These are phyloP conservation scores for Claviceps pazoutovae DNA, from an alignment of 2,329 filamentous ascomycete genomes.

Conservation along the genomic window DNA sequence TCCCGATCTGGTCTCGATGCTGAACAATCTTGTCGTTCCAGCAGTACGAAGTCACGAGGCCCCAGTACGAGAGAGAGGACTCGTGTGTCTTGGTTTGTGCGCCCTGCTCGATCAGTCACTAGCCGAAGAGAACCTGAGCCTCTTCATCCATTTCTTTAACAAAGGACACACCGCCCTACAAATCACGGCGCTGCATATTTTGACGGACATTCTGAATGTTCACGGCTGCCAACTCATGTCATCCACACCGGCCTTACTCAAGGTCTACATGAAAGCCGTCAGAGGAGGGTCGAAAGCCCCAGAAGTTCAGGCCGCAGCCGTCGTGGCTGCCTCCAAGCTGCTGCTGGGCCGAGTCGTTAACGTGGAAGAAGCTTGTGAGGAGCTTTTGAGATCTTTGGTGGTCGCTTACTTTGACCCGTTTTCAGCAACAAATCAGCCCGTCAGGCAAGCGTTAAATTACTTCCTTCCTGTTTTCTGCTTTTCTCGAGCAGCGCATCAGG, in stretches of 20 bases:
- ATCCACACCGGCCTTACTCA: conserved; percentile 55
- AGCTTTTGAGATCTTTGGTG: conserved; percentile 73
- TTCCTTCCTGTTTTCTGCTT: conserved; percentile 93
- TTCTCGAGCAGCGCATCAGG: conserved; percentile 67
- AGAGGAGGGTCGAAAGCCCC: conserved; percentile 55
- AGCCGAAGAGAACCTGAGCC: conserved; percentile 76
- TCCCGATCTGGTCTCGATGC: conserved; percentile 85
- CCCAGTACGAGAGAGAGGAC: conserved; percentile 77
- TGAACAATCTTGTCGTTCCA: conserved; percentile 92
- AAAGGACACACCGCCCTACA: conserved; percentile 86
- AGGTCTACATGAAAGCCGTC: conserved; percentile 73
- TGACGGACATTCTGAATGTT: conserved; percentile 84
- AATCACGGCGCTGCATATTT: conserved; percentile 77
- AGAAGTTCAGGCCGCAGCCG: conserved; percentile 68
- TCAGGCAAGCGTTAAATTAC: conserved; percentile 79
- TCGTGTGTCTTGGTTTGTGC: conserved; percentile 81
- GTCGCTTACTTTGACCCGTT: conserved; percentile 82
- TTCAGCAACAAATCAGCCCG: conserved; percentile 63
- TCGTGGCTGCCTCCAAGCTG: conserved; percentile 71
- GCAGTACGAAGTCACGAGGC: conserved; percentile 88
- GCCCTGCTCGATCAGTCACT: conserved; percentile 83
- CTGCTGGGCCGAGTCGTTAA: conserved; percentile 68
- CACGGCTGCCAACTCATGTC: conserved; percentile 69
- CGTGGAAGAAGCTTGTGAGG: conserved; percentile 49
- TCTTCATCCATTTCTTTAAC: conserved; percentile 92